Evolutionary conservation across 768 basidiomycete species (phyloP).

Genomic region (Collybia mongolica): DNA sequence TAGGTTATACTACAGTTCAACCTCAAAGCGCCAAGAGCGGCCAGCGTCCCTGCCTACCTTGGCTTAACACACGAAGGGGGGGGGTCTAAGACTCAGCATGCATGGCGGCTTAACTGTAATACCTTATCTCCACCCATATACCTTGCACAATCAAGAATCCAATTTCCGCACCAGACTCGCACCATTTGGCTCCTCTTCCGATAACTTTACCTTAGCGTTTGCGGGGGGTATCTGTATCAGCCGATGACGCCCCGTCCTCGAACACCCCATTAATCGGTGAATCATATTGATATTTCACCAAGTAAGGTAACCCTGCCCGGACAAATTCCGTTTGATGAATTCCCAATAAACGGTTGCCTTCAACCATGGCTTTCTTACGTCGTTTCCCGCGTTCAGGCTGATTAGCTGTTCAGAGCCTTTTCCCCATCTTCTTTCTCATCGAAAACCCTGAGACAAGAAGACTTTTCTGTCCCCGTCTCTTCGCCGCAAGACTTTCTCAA

Average conservation of each 20-base stretch:
- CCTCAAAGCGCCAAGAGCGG: conserved; percentile 1
- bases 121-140: conserved; percentile 2
- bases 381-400: not conserved
- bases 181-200: conserved; percentile 4
- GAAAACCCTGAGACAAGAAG: too few relatives aligned
- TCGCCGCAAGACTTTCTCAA: not conserved
- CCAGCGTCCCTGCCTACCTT: not conserved
- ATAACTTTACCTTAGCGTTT: conserved; percentile 1
- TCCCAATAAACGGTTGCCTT: conserved; percentile 1
- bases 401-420: not conserved
- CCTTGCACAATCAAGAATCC: not conserved
- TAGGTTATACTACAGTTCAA: conserved; percentile 80
- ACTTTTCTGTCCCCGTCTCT: conserved; percentile 2
- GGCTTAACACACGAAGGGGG: not conserved
- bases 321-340: not conserved
- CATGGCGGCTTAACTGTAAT: not conserved
- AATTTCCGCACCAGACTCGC: not conserved
- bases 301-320: too few relatives aligned
- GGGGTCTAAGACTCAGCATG: not conserved
- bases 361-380: not conserved
- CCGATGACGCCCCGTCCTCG: too few relatives aligned
- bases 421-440: conserved; percentile 1
- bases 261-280: too few relatives aligned
- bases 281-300: too few relatives aligned
- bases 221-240: not conserved